Conservation (phyloP, 345 rosid species). For the Excoecaria cochinchinensis region DNA sequence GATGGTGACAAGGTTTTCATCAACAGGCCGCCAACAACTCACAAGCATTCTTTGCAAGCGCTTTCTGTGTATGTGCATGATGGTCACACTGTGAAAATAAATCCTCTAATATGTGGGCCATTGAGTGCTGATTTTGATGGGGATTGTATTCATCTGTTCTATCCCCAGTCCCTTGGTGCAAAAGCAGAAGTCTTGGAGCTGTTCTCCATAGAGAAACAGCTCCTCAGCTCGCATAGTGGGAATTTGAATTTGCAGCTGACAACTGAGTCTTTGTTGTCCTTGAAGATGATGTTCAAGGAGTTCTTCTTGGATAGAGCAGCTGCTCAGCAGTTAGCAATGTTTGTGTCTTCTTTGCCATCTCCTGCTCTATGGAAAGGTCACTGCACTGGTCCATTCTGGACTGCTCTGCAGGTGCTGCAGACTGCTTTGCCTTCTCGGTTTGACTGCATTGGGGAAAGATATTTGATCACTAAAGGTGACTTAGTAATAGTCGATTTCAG, state of each 20-base stretch:
- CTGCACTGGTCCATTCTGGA: conserved; percentile 52
- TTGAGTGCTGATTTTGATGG: conserved; percentile 98
- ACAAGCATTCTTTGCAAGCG: conserved; percentile 92
- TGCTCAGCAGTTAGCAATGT: conserved; percentile 79
- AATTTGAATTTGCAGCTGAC: conserved; percentile 73
- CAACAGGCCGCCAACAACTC: conserved; percentile 95
- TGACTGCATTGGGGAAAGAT: conserved; percentile 56
- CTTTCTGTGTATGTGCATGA: conserved; percentile 86
- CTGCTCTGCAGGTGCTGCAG: conserved; percentile 72
- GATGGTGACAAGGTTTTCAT: conserved; percentile 93
- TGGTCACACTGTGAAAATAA: conserved; percentile 90
- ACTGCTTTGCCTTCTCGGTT: conserved; percentile 62
- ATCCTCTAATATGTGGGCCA: conserved; percentile 90
- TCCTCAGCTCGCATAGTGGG: conserved; percentile 91
- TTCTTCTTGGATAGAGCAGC: conserved; percentile 47
- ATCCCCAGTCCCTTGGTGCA: conserved; percentile 88
- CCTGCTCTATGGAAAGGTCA: conserved; percentile 63
- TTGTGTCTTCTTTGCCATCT: conserved; percentile 54
- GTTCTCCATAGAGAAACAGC: conserved; percentile 86
- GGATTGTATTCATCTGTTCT: conserved; percentile 87
- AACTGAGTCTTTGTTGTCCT: conserved; percentile 66
- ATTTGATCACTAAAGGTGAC: conserved; percentile 56
- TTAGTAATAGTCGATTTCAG: conserved; percentile 45
- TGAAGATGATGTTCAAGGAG: conserved; percentile 57
- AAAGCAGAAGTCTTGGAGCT: conserved; percentile 94